phyloP scores from a whole-genome alignment of 2,329 filamentous ascomycete species.

The Nemania abortiva region DNA sequence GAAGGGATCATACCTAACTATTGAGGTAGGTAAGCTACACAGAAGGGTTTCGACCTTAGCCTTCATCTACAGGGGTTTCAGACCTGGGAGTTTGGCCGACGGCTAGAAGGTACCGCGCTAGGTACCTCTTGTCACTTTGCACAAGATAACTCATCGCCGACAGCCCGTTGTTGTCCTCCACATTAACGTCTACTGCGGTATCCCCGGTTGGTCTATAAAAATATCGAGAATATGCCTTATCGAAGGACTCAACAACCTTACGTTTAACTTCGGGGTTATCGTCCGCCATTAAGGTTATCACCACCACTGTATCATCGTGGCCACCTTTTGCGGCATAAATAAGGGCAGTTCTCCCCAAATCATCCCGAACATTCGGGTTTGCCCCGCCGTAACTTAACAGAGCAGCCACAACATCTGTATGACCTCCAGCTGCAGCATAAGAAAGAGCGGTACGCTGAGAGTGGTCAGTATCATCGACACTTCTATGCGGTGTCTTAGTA shows the following conservation, averaged over 20 bases:
- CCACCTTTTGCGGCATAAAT: not conserved
- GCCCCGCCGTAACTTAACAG: not conserved
- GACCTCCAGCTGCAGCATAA: conserved; percentile 1
- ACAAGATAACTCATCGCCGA: too few species aligned
- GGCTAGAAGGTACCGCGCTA: too few species aligned
- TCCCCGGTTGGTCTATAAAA: not conserved
- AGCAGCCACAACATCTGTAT: not conserved
- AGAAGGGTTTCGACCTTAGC: too few species aligned
- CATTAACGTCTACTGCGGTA: not conserved
- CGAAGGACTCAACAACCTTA: not conserved
- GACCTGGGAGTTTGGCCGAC: too few species aligned
- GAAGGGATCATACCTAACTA: too few species aligned
- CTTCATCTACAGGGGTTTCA: too few species aligned
- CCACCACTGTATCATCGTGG: not conserved
- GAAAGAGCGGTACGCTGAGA: not conserved
- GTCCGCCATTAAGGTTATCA: not conserved
- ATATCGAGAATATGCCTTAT: not conserved
- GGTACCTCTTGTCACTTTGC: too few species aligned
- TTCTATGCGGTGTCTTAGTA: not conserved
- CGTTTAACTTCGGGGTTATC: not conserved
- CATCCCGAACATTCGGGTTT: not conserved
- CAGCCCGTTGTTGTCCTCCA: conserved; percentile 9
- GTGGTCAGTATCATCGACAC: not conserved
- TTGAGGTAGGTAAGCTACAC: too few species aligned
- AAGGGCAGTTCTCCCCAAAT: not conserved